These are phyloP conservation scores for Ostreobium quekettii DNA, from an alignment of 139 green algal species.

Conservation along the genomic window DNA sequence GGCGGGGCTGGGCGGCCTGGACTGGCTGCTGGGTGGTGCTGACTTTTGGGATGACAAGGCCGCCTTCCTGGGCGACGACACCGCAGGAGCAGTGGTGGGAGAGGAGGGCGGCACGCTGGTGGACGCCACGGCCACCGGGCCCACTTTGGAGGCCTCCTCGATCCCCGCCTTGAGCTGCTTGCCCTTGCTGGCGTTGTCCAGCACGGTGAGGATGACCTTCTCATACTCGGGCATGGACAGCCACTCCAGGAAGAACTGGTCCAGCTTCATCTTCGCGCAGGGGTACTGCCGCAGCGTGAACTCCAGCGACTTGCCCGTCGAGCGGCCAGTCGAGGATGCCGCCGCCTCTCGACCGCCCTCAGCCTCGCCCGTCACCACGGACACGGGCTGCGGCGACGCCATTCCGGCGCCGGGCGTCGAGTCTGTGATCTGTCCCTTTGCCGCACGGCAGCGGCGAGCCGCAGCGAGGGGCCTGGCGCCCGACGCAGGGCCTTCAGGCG, in stretches of 20 bases:
- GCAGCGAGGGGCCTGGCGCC: no score
- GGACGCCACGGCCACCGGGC: background rate
- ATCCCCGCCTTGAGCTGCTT: background rate
- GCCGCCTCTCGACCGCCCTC: no score
- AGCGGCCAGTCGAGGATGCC: no score
- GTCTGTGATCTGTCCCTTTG: no score
- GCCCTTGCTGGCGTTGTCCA: conserved; percentile 2
- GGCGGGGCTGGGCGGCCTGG: background rate
- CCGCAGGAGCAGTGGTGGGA: background rate
- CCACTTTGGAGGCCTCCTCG: background rate
- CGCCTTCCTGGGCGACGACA: no score
- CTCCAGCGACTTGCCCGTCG: background rate
- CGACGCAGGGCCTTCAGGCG: no score
- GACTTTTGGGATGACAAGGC: background rate
- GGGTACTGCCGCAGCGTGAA: conserved; percentile 32
- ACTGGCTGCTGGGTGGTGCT: background rate
- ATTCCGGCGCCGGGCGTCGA: no score
- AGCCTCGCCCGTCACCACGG: no score
- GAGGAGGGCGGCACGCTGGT: background rate
- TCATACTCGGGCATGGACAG: conserved; percentile 83
- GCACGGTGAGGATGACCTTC: conserved; percentile 56
- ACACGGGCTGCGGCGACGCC: no score
- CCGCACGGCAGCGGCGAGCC: no score
- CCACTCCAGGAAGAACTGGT: conserved; percentile 95
- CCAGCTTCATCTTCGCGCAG: conserved; percentile 84